Conservation (phyloP, 202 grass and related monocot genomes). For the Carex sylvatica region DNA sequence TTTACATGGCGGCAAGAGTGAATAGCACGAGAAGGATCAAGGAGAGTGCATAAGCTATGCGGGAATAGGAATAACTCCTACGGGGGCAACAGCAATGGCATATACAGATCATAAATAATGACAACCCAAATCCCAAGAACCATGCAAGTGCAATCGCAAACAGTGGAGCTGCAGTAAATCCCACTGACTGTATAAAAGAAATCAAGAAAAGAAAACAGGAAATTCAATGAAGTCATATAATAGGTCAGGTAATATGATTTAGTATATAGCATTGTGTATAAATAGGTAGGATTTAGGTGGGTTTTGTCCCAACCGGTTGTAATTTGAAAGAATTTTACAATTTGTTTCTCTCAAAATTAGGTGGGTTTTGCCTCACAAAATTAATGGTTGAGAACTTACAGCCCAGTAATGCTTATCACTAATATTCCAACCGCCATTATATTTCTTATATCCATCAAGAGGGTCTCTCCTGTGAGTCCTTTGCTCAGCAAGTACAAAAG, state of each 20-base stretch:
- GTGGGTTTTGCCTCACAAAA: too few species aligned
- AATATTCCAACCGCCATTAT: constrained; percentile 86
- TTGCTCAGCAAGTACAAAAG: constrained; percentile 66
- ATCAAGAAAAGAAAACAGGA: constrained; percentile 1
- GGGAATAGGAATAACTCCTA: constrained; percentile 60
- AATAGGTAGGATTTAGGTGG: not conserved
- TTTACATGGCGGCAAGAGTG: constrained; percentile 89
- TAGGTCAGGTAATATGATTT: constrained; percentile 14
- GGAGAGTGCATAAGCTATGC: constrained; percentile 64
- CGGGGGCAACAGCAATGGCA: constrained; percentile 53
- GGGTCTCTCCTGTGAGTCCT: constrained; percentile 78
- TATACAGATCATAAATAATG: constrained; percentile 56
- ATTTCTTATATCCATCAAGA: constrained; percentile 61
- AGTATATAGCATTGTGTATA: constrained; percentile 27
- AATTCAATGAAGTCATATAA: not conserved
- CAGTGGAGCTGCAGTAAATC: constrained; percentile 69
- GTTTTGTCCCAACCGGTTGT: not conserved
- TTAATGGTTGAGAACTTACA: constrained; percentile 44
- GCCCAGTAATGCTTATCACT: constrained; percentile 78
- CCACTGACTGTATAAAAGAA: constrained; percentile 53
- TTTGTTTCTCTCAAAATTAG: not conserved
- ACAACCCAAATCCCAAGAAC: constrained; percentile 73
- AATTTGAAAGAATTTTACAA: not conserved
- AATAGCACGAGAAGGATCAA: constrained; percentile 79
- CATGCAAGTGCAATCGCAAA: constrained; percentile 67